Conservation (phyloP, 2,329 filamentous ascomycete genomes). For the Blumeria hordei region DNA sequence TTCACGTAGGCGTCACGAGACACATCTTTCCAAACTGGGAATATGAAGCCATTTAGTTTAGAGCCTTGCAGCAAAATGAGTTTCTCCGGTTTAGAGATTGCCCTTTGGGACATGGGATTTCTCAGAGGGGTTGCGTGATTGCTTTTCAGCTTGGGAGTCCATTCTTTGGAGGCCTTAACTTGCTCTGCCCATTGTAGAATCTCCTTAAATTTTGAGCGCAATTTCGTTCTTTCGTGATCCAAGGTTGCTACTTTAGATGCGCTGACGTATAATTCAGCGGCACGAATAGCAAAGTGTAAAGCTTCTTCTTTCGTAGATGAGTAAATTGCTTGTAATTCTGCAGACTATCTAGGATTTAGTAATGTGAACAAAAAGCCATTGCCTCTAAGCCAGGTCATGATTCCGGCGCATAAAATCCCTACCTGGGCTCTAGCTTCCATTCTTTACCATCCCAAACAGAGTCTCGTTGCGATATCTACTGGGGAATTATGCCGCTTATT, state of each 20-base stretch:
- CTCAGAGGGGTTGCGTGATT: slow-evolving; percentile 10
- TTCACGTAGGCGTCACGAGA: slow-evolving; percentile 39
- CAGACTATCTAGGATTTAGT: slow-evolving; percentile 20
- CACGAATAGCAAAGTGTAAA: slow-evolving; percentile 49
- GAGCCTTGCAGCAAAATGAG: slow-evolving; percentile 56
- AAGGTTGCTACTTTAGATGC: slow-evolving; percentile 38
- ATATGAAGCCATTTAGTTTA: slow-evolving; percentile 57
- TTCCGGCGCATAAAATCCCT: not conserved
- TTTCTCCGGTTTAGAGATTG: slow-evolving; percentile 44
- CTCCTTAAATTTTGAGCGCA: slow-evolving; percentile 43
- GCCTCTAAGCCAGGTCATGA: too few relatives aligned
- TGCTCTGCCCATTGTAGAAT: slow-evolving; percentile 49
- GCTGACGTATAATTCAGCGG: slow-evolving; percentile 61
- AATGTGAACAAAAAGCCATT: not conserved
- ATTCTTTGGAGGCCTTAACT: slow-evolving; percentile 31
- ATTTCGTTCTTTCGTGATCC: slow-evolving; percentile 36
- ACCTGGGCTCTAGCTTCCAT: slow-evolving; percentile 26
- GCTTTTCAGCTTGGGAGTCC: slow-evolving; percentile 5
- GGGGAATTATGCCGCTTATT: too few relatives aligned
- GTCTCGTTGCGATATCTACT: too few relatives aligned
- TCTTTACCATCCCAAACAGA: too few relatives aligned
- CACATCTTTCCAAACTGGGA: slow-evolving; percentile 58
- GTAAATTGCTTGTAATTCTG: slow-evolving; percentile 25
- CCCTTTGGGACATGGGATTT: slow-evolving; percentile 25
- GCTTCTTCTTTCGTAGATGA: slow-evolving; percentile 35